Evolutionary conservation across 169 alveolate genomes (phyloP), one percentile per base, ranked within the genome.

Genomic region (Plasmodium fragile): DNA sequence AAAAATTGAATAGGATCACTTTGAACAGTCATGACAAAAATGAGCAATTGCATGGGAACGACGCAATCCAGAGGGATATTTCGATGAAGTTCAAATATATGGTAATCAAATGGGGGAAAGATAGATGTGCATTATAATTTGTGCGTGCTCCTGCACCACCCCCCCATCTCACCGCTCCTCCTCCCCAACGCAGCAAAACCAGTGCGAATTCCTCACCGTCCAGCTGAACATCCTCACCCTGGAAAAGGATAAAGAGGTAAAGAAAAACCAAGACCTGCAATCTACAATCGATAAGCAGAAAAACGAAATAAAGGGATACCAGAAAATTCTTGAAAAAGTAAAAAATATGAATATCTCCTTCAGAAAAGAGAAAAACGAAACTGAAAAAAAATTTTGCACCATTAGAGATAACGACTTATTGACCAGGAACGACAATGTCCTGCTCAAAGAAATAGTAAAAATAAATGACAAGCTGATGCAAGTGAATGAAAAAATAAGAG

Each of bases 261-360:
- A 39, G 75, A 87, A 87, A 28, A 87, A 87, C 34, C 59, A 41
- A 77, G 82, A 77, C 36, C 39, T 87, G 25, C 81, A 77, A 32
- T 25, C 34, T 39, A 87, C 71, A 13, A 87, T 53, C 43, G 72
- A 75, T 4, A 87, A 78, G 71, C 87, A 87, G 71, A 87, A 87
- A 32, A 78, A 79, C 71, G 93, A 87, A 87, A 87, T 87, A 32
- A 78, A 87, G 6, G 87, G 93, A 4, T 87, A 87, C 39, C 69
- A 77, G 73, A 77, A 87, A 78, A 87, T 87, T 72, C 70, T 87
- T 39, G 93, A 87, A 79, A 69, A 53, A 55, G 5, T 87, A 39
- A 87, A 87, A 87, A 59, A 69, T 78, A 55, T 77, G 59, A 87
- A 65, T 36, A 52, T 78, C 49, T 39, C 81, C 45, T 55, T 77